These are phyloP conservation scores for Nemania abortiva DNA, from an alignment of 2,329 filamentous ascomycete species.

Conservation along the genomic window DNA sequence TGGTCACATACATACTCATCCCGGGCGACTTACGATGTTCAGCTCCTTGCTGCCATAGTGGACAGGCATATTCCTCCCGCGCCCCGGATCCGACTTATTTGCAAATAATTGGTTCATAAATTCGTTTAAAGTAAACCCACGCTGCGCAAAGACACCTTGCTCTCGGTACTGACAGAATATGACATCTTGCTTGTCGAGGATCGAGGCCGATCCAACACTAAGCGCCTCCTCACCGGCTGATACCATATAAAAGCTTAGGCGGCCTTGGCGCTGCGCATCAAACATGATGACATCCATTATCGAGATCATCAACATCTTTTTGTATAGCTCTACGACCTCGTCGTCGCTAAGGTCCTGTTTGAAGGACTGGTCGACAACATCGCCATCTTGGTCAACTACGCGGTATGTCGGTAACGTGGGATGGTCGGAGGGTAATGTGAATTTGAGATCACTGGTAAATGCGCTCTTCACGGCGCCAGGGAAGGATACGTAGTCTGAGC, in stretches of 20 bases:
- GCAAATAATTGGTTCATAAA: conserved; percentile 98
- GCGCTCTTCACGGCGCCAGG: conserved; percentile 95
- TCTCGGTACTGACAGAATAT: conserved; percentile 96
- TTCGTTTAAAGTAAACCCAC: conserved; percentile 86
- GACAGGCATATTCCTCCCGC: conserved; percentile 95
- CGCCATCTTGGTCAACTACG: conserved; percentile 88
- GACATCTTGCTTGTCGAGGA: conserved; percentile 84
- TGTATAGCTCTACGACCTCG: conserved; percentile 70
- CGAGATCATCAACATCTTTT: conserved; percentile 74
- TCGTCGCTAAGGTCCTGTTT: conserved; percentile 76
- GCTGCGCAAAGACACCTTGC: conserved; percentile 88
- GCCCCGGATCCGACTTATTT: conserved; percentile 82
- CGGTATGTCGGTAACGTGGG: conserved; percentile 90
- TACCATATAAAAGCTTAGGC: conserved; percentile 97
- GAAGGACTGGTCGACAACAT: conserved; percentile 80
- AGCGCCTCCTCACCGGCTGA: conserved; percentile 95
- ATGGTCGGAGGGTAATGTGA: conserved; percentile 78
- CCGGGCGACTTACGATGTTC: conserved; percentile 75
- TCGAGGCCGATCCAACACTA: conserved; percentile 87
- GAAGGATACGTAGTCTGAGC: conserved; percentile 74
- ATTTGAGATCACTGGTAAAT: conserved; percentile 84
- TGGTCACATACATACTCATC: background rate
- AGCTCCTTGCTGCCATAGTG: conserved; percentile 90
- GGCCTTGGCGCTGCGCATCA: conserved; percentile 94
- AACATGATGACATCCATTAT: conserved; percentile 99